These are phyloP conservation scores for Schizochytrium sp. DNA, from an alignment of 108 stramenopile genomes.

Conservation along the genomic window DNA sequence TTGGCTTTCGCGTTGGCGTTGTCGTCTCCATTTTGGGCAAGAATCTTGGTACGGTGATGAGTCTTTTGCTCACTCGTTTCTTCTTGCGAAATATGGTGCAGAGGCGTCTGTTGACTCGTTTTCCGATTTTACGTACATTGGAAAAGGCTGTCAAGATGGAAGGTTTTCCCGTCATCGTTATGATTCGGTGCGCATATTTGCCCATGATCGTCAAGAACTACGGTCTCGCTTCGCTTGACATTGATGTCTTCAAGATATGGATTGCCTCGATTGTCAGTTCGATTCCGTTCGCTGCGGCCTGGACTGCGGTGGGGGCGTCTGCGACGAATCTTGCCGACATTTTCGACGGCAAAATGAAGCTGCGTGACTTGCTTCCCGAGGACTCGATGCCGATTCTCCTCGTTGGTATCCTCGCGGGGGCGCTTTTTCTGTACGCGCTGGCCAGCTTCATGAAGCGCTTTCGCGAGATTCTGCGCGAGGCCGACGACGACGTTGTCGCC, in stretches of 20 bases:
- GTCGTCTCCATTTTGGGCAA: not conserved
- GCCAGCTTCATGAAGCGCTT: not conserved
- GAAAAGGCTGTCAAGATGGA: not conserved
- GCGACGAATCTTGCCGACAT: slow-evolving; percentile 5
- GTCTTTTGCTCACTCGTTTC: not conserved
- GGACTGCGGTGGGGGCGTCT: not conserved
- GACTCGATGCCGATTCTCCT: not conserved
- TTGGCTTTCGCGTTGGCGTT: not conserved
- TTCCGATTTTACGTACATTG: not conserved
- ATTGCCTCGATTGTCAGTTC: not conserved
- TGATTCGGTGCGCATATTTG: slow-evolving; percentile 6
- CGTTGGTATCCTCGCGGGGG: not conserved
- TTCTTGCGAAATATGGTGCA: not conserved
- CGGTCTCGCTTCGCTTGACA: not conserved
- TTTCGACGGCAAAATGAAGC: not conserved
- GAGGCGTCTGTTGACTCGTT: not conserved
- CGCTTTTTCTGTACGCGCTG: not conserved
- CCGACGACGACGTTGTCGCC: not conserved
- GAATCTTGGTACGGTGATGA: not conserved
- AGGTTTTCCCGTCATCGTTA: not conserved
- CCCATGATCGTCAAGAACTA: slow-evolving; percentile 12
- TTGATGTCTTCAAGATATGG: not conserved
- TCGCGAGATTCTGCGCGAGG: not conserved
- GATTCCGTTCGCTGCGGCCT: not conserved
- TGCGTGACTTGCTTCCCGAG: not conserved